A percentile compares a stretch with the other conserved stretches of the same genome.
Evolutionary conservation across 495 filamentous ascomycete genomes (phyloP).

Genomic region (Talaromyces adpressus): DNA sequence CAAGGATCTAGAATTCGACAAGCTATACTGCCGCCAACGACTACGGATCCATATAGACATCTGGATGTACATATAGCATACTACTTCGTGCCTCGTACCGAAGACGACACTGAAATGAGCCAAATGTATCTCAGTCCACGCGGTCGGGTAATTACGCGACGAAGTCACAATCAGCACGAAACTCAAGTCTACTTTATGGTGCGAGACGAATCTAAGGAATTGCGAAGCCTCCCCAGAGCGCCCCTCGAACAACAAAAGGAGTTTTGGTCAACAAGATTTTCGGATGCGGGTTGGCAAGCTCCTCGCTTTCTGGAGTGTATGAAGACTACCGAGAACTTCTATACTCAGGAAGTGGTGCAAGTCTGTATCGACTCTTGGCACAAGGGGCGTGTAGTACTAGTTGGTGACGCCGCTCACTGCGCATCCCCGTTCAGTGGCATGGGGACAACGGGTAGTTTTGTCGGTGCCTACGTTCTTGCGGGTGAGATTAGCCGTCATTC

Average conservation of each 20-base stretch:
- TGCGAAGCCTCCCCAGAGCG: conserved; percentile 12
- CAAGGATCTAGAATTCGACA: conserved; percentile 34
- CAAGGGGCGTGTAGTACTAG: conserved; percentile 39
- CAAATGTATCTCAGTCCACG: conserved; percentile 15
- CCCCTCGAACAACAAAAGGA: conserved; percentile 20
- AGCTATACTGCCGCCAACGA: conserved; percentile 20
- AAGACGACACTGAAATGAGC: conserved; percentile 22
- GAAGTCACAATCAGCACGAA: conserved; percentile 16
- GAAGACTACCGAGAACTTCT: conserved; percentile 39
- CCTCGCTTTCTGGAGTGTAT: conserved; percentile 35
- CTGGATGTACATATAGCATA: conserved; percentile 31
- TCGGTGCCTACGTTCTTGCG: conserved; percentile 48
- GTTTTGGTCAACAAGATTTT: conserved; percentile 24
- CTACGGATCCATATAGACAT: conserved; percentile 13
- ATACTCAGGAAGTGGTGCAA: conserved; percentile 32
- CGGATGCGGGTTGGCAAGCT: conserved; percentile 38
- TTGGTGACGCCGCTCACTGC: conserved; percentile 52
- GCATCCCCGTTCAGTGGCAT: conserved; percentile 41
- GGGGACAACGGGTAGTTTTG: conserved; percentile 38
- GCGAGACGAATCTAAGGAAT: conserved; percentile 12
- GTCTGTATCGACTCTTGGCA: conserved; percentile 38
- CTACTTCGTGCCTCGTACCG: conserved; percentile 32
- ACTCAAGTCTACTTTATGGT: conserved; percentile 20
- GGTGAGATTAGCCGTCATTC: conserved; percentile 35
- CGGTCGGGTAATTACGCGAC: conserved; percentile 19